A percentile compares a stretch with the other conserved stretches of the same genome.
These are phyloP conservation scores for Calophaca sinica DNA, from an alignment of 306 rosid species.

Conservation along the genomic window DNA sequence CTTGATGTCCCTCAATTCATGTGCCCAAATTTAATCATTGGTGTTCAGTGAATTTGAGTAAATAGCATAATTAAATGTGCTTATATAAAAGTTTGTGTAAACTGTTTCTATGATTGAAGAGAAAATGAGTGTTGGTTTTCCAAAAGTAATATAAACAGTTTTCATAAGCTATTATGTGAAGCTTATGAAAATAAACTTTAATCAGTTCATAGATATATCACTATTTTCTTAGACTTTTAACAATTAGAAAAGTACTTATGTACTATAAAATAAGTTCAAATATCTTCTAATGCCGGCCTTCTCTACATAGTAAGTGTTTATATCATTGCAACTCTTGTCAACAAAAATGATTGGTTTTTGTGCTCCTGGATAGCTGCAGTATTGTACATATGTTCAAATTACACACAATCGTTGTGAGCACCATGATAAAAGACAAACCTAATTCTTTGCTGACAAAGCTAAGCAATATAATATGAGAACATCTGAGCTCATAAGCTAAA, in stretches of 20 bases:
- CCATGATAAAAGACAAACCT: slow-evolving; percentile 2
- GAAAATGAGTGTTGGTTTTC: too few species aligned
- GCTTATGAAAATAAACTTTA: too few species aligned
- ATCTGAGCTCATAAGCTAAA: not conserved
- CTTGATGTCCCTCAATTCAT: slow-evolving; percentile 1
- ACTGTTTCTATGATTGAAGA: too few species aligned
- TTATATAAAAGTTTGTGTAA: too few species aligned
- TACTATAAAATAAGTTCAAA: too few species aligned
- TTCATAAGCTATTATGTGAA: too few species aligned
- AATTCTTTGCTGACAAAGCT: slow-evolving; percentile 20
- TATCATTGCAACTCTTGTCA: slow-evolving; percentile 6
- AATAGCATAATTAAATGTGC: too few species aligned
- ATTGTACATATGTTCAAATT: slow-evolving; percentile 5
- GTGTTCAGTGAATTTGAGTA: not conserved
- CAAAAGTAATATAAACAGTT: too few species aligned
- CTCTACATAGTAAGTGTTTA: not conserved
- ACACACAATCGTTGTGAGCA: slow-evolving; percentile 21
- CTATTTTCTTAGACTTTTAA: too few species aligned
- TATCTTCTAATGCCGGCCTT: too few species aligned
- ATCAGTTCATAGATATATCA: too few species aligned
- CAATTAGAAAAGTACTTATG: too few species aligned
- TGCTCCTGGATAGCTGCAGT: not conserved
- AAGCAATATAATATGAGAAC: not conserved
- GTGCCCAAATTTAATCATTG: slow-evolving; percentile 1
- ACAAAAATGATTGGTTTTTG: not conserved